These are phyloP conservation scores for Aegilops tauschii DNA, from an alignment of 176 grass and related monocot species.

Conservation along the genomic window DNA sequence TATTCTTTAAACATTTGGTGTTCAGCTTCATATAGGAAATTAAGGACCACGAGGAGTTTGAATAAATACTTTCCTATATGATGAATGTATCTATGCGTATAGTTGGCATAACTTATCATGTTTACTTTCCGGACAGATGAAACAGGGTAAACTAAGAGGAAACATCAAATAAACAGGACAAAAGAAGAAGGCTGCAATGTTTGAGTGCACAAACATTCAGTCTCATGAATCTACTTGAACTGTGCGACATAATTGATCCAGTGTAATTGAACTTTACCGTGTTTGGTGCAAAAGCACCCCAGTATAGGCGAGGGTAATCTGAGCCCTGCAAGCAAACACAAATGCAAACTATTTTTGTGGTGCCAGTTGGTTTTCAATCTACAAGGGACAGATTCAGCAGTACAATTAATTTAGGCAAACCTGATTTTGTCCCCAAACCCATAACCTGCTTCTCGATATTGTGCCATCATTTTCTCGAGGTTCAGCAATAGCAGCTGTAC, in stretches of 20 bases:
- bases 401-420: constrained; percentile 35
- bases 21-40: constrained; percentile 4
- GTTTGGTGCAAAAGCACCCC: constrained; percentile 84
- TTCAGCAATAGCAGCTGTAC: constrained; percentile 93
- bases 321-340: constrained; percentile 60
- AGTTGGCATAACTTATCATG: neutral
- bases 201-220: constrained; percentile 12
- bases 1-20: neutral
- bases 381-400: neutral
- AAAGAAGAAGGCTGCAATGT: neutral
- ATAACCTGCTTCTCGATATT: constrained; percentile 66
- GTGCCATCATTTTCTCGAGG: constrained; percentile 75
- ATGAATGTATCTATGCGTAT: neutral
- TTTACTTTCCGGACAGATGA: neutral
- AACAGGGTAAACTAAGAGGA: neutral
- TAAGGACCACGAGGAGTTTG: neutral
- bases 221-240: constrained; percentile 22
- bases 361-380: constrained; percentile 21
- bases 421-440: constrained; percentile 99
- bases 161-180: neutral
- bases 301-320: constrained; percentile 79
- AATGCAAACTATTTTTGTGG: constrained; percentile 24
- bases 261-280: constrained; percentile 57
- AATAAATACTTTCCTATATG: neutral
- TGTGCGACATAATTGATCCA: neutral